These are phyloP conservation scores for Mediolabrus comicus DNA, from an alignment of 108 stramenopile genomes.

Conservation along the genomic window DNA sequence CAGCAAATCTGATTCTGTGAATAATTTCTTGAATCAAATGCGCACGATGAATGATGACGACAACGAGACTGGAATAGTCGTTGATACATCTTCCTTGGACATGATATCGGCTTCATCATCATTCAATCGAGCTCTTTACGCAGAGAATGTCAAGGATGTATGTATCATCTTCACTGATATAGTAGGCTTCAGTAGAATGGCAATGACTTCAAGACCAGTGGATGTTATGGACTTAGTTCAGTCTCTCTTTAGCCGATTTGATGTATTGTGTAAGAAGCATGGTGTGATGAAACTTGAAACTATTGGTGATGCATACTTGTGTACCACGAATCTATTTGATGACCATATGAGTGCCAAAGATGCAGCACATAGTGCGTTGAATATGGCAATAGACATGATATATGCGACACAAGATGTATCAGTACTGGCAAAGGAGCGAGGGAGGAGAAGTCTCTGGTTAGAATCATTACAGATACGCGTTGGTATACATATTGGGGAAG, in stretches of 20 bases:
- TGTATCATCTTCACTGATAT: constrained; percentile 31
- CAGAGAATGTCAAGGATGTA: constrained; percentile 34
- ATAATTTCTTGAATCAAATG: constrained; percentile 17
- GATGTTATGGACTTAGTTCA: constrained; percentile 39
- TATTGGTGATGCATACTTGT: constrained; percentile 34
- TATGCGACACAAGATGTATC: constrained; percentile 3
- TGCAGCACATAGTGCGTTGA: constrained; percentile 20
- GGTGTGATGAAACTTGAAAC: constrained; percentile 39
- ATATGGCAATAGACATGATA: constrained; percentile 29
- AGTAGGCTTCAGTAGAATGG: constrained; percentile 29
- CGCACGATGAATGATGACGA: neutral
- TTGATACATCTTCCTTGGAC: neutral
- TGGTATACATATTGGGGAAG: constrained; percentile 29
- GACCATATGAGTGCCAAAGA: constrained; percentile 7
- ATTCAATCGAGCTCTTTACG: constrained; percentile 22
- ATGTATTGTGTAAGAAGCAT: constrained; percentile 25
- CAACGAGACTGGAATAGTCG: constrained; percentile 1
- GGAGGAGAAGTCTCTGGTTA: neutral
- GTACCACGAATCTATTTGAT: constrained; percentile 16
- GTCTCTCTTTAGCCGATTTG: constrained; percentile 22
- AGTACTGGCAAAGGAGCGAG: neutral
- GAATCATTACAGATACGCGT: constrained; percentile 19
- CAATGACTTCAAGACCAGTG: constrained; percentile 16
- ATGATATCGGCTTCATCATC: neutral
- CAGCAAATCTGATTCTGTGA: too few relatives aligned